Evolutionary conservation across 371 early-diverging fungal genomes (phyloP), one percentile per base, ranked within the genome.

Genomic region (Mucor lusitanicus): DNA sequence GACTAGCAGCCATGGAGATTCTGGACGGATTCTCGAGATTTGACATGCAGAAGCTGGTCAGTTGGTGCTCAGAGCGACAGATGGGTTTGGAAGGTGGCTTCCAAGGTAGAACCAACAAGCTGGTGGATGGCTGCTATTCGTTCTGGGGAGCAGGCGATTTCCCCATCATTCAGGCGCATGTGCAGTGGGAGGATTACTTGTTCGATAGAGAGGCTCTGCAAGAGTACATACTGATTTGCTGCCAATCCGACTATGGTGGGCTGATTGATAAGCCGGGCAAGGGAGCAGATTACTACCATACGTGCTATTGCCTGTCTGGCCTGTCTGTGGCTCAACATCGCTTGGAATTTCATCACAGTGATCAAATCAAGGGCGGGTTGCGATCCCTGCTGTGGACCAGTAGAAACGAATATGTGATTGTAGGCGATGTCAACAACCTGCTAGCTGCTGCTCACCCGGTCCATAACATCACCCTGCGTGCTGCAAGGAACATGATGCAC

Each of bases 121-220:
- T 97, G 1, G 98, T 98, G 0, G 99, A 99, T 77, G 97, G 97
- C 0, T 99, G 99, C 73, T 99, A 99, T 76, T 92, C 96, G 0
- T 96, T 95, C 76, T 99, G 99, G 99, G 88, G 93, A 27, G 98
- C 97, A 17, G 97, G 92, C 3, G 83, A 90, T 27, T 94, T 93
- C 39, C 91, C 95, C 0, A 67, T 97, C 7, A 64, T 97, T 15
- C 86, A 89, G 63, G 82, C 85, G 9, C 75, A 73, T 59, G 3
- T 76, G 48, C 68, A 66, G 1, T 59, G 67, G 59, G 64, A 58
- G 12, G 75, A 80, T 65, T 76, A 78, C 60, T 61, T 86, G 42
- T 87, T 88, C 73, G 85, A 89, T 65, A 72, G 90, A 80, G 93
- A 88, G 35, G 90, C 91, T 1, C 79, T 97, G 48, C 94, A 96